phyloP scores from a whole-genome alignment of 2,329 filamentous ascomycete species.

The Aspergillus sp. region DNA sequence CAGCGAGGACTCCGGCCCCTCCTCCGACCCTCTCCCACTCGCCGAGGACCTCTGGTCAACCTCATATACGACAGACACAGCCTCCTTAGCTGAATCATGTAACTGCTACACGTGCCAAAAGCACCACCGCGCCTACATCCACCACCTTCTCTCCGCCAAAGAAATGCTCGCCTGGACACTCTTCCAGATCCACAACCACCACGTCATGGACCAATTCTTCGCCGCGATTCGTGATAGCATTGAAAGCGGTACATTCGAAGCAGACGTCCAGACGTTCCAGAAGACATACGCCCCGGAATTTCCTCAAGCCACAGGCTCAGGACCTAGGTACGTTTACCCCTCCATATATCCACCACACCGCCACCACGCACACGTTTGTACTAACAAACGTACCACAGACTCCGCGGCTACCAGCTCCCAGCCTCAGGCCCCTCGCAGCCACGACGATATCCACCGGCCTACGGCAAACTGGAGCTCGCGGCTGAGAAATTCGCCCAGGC shows the following conservation, averaged over 20 bases:
- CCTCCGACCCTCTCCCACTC: conserved; percentile 52
- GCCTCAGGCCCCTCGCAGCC: conserved; percentile 64
- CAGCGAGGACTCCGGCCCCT: conserved; percentile 14
- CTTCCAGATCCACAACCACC: conserved; percentile 89
- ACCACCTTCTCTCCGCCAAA: conserved; percentile 84
- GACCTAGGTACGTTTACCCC: conserved; percentile 64
- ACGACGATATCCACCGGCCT: conserved; percentile 71
- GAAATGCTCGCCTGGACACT: conserved; percentile 98
- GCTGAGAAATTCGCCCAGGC: conserved; percentile 54
- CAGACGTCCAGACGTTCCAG: conserved; percentile 64
- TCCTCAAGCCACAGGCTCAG: conserved; percentile 73
- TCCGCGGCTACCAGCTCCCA: conserved; percentile 82
- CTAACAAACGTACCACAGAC: conserved; percentile 40
- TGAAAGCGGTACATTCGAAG: conserved; percentile 56
- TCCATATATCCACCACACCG: neutral
- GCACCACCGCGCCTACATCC: conserved; percentile 85
- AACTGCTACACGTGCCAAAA: conserved; percentile 80
- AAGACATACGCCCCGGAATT: conserved; percentile 70
- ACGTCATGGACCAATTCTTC: conserved; percentile 75
- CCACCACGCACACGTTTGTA: neutral
- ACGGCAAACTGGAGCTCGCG: conserved; percentile 61
- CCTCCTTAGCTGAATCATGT: conserved; percentile 68
- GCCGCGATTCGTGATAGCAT: conserved; percentile 69
- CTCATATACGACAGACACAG: conserved; percentile 63
- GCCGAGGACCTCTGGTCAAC: conserved; percentile 79